Evolutionary conservation across 2,329 filamentous ascomycete genomes (phyloP).

Genomic region (Sarocladium kiliense): DNA sequence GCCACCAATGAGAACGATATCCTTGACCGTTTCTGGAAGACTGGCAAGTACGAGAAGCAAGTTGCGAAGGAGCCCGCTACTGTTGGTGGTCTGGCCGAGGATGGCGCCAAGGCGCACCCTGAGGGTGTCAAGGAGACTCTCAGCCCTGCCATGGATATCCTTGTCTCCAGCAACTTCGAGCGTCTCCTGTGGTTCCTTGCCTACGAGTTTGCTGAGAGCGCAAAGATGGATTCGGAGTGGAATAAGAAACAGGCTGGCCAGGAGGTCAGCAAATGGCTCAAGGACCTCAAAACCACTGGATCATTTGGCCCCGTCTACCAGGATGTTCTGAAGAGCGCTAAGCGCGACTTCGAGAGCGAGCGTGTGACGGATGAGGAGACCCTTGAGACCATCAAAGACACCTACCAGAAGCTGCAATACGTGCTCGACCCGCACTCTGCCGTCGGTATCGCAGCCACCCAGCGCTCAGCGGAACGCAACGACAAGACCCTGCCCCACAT

Average conservation of each 20-base stretch:
- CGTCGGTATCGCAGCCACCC: slow-evolving; percentile 74
- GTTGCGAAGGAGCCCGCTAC: slow-evolving; percentile 52
- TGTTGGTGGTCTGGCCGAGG: slow-evolving; percentile 58
- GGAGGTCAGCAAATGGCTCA: slow-evolving; percentile 73
- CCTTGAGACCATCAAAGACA: slow-evolving; percentile 54
- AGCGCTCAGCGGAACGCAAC: slow-evolving; percentile 58
- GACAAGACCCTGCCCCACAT: slow-evolving; percentile 60
- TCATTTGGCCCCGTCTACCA: slow-evolving; percentile 74
- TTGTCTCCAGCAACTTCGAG: slow-evolving; percentile 96
- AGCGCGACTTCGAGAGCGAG: slow-evolving; percentile 77
- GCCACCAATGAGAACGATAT: slow-evolving; percentile 99
- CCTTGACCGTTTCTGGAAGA: slow-evolving; percentile 89
- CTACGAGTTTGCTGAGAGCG: slow-evolving; percentile 59
- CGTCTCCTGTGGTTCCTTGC: slow-evolving; percentile 90
- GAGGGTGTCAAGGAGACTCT: slow-evolving; percentile 85
- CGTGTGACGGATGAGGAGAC: slow-evolving; percentile 63
- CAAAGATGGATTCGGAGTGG: slow-evolving; percentile 59
- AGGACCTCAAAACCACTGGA: slow-evolving; percentile 72
- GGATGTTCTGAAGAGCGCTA: slow-evolving; percentile 66
- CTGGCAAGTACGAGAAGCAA: slow-evolving; percentile 84
- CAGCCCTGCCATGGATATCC: slow-evolving; percentile 94
- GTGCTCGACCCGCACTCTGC: slow-evolving; percentile 91
- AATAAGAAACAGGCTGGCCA: slow-evolving; percentile 67
- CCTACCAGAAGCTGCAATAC: slow-evolving; percentile 61
- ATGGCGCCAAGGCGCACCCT: slow-evolving; percentile 59